Conservation (phyloP, 2,329 filamentous ascomycete genomes). For the Diaporthe helianthi region DNA sequence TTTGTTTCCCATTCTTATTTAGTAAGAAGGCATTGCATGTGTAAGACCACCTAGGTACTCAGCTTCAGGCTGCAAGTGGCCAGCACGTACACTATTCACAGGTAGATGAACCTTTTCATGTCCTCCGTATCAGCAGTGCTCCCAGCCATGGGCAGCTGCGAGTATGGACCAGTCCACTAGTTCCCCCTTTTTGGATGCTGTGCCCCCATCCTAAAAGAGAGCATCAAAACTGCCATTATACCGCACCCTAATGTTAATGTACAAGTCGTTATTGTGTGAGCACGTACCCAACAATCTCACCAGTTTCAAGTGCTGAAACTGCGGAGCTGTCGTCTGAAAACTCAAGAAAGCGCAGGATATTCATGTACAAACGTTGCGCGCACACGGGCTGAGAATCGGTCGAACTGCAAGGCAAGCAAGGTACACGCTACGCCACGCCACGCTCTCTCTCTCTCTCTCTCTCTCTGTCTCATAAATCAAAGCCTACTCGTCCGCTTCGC, state of each 20-base stretch:
- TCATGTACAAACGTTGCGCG: neutral
- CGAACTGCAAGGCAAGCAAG: neutral
- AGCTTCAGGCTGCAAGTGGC: neutral
- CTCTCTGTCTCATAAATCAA: neutral
- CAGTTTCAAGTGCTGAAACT: neutral
- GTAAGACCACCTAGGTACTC: no score
- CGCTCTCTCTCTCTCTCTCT: neutral
- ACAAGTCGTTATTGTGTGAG: neutral
- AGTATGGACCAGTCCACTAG: neutral
- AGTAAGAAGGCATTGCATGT: neutral
- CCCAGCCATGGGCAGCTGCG: neutral
- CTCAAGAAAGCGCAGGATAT: neutral
- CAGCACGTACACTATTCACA: no score
- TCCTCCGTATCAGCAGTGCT: neutral
- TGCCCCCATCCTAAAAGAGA: neutral
- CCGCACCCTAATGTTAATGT: conserved; percentile 18
- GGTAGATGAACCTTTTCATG: no score
- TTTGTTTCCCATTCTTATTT: neutral
- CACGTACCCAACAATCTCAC: neutral
- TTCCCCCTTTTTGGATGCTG: neutral
- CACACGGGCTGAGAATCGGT: neutral
- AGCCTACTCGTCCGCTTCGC: conserved; percentile 23
- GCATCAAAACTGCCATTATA: neutral
- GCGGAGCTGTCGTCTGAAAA: neutral
- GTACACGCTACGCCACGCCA: neutral